phyloP scores from a whole-genome alignment of 2,329 filamentous ascomycete genomes.

The Monosporascus sp. region DNA sequence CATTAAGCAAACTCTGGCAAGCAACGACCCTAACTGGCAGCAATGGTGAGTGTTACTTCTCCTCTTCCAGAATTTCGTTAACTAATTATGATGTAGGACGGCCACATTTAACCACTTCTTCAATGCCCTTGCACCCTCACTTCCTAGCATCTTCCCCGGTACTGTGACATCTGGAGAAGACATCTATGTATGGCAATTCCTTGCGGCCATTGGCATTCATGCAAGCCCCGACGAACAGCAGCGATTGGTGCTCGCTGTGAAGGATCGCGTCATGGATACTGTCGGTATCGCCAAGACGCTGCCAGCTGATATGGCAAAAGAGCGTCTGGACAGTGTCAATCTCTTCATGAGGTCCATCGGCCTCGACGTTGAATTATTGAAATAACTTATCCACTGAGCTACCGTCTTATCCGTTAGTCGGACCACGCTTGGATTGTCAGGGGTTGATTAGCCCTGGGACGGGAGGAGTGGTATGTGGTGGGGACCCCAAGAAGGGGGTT shows the following conservation, averaged over 20 bases:
- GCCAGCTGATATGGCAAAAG: slow-evolving; percentile 76
- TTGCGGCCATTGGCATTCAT: slow-evolving; percentile 90
- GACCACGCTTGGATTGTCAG: neutral
- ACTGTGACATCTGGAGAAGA: slow-evolving; percentile 88
- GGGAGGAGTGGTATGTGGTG: neutral
- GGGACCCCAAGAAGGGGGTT: too few relatives aligned
- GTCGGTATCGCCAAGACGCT: slow-evolving; percentile 84
- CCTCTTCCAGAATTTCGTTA: neutral
- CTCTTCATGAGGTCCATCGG: slow-evolving; percentile 98
- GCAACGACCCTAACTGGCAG: slow-evolving; percentile 67
- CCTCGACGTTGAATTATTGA: slow-evolving; percentile 79
- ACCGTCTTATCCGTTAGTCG: slow-evolving; percentile 1
- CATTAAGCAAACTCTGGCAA: slow-evolving; percentile 72
- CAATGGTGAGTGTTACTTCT: slow-evolving; percentile 57
- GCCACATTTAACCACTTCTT: slow-evolving; percentile 82
- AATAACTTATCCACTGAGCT: slow-evolving; percentile 19
- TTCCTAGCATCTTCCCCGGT: slow-evolving; percentile 84
- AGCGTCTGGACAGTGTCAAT: slow-evolving; percentile 87
- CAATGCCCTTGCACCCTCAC: slow-evolving; percentile 74
- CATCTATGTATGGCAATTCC: slow-evolving; percentile 96
- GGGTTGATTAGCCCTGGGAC: neutral
- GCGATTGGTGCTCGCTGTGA: slow-evolving; percentile 87
- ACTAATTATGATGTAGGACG: slow-evolving; percentile 47
- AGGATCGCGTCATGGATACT: slow-evolving; percentile 96
- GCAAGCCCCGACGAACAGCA: slow-evolving; percentile 94